phyloP scores from a whole-genome alignment of 106 monocot species.

The Amphibolis antarctica region DNA sequence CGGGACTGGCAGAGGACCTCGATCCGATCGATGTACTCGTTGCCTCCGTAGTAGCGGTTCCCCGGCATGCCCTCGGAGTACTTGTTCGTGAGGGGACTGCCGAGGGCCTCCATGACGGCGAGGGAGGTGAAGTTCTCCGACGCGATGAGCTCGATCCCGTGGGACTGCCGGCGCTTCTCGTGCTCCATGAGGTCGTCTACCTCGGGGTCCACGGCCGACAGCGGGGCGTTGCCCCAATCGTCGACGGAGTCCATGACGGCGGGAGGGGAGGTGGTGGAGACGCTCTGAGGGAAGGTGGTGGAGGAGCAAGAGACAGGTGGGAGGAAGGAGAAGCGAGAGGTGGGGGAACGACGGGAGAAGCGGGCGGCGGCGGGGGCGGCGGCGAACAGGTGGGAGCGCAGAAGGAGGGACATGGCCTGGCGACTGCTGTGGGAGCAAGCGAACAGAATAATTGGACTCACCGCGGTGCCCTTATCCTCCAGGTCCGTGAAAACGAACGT shows the following conservation, averaged over 20 bases:
- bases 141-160: conserved; percentile 84
- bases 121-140: conserved; percentile 88
- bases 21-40: conserved; percentile 79
- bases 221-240: conserved; percentile 44
- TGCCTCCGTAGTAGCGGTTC: conserved; percentile 80
- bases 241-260: conserved; percentile 42
- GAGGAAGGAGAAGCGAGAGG: not conserved
- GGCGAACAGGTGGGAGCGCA: not conserved
- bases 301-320: not conserved
- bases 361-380: not conserved
- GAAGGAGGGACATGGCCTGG: not conserved
- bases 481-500: too few species aligned
- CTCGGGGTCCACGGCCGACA: conserved; percentile 30
- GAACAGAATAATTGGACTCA: too few species aligned
- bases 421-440: too few species aligned
- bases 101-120: conserved; percentile 83
- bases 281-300: not conserved
- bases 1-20: conserved; percentile 73
- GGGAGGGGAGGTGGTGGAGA: not conserved
- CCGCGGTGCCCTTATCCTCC: too few species aligned
- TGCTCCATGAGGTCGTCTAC: conserved; percentile 57
- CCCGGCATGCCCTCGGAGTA: conserved; percentile 93
- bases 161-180: conserved; percentile 79
- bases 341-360: not conserved
- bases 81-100: conserved; percentile 77